A percentile compares a stretch with the other conserved stretches of the same genome.
phyloP scores from a whole-genome alignment of 306 rosid genomes.

The Ammopiptanthus mongolicus region DNA sequence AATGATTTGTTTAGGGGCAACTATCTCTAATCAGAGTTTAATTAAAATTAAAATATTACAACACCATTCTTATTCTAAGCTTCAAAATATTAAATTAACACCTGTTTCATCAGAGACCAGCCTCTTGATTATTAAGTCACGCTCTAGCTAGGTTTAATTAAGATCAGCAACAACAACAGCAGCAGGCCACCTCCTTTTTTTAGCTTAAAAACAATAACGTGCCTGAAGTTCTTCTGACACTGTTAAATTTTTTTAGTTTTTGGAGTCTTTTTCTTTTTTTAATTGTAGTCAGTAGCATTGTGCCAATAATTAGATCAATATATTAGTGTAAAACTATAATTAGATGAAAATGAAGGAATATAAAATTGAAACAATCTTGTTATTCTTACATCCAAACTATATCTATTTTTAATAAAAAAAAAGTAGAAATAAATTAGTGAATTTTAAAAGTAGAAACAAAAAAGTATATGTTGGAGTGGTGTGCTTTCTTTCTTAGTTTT shows the following conservation, averaged over 20 bases:
- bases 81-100: constrained; percentile 2
- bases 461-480: constrained; percentile 5
- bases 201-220: constrained; percentile 36
- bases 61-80: neutral
- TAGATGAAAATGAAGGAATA: neutral
- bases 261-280: neutral
- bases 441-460: neutral
- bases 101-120: constrained; percentile 4
- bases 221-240: constrained; percentile 41
- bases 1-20: constrained; percentile 32
- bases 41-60: neutral
- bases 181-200: constrained; percentile 24
- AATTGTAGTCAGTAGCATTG: neutral
- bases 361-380: neutral
- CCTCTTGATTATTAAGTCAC: constrained; percentile 55
- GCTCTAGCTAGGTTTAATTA: constrained; percentile 36
- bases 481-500: neutral
- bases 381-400: too few relatives aligned
- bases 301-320: constrained; percentile 4
- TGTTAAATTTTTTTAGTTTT: constrained; percentile 22
- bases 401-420: too few relatives aligned
- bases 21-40: neutral
- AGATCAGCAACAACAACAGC: constrained; percentile 16
- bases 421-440: too few relatives aligned
- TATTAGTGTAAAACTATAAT: neutral